These are phyloP conservation scores for Irpex sp. DNA, from an alignment of 1,284 basidiomycete species.

Conservation along the genomic window DNA sequence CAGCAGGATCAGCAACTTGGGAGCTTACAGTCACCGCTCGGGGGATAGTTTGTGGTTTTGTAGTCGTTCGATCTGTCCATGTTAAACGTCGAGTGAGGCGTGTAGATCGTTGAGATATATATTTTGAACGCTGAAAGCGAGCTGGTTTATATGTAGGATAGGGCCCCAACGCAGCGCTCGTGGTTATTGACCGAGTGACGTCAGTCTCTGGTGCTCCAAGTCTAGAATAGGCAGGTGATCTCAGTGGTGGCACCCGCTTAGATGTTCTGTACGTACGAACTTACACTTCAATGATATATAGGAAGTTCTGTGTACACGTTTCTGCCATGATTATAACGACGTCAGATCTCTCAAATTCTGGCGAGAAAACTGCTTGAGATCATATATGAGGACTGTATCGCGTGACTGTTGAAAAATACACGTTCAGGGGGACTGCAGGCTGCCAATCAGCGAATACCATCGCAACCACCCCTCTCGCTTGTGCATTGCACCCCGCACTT, in stretches of 20 bases:
- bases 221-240: not conserved
- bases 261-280: not conserved
- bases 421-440: no score
- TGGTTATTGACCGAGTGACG: not conserved
- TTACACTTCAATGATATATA: not conserved
- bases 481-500: no score
- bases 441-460: no score
- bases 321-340: no score
- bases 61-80: conserved; percentile 14
- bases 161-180: not conserved
- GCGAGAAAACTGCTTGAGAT: no score
- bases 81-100: not conserved
- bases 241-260: not conserved
- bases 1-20: not conserved
- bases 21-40: conserved; percentile 25
- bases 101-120: not conserved
- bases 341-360: no score
- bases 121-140: not conserved
- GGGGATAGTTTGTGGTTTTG: conserved; percentile 26
- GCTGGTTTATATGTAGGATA: not conserved
- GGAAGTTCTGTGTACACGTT: no score
- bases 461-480: no score
- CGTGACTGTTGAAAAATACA: no score
- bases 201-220: not conserved
- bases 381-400: no score